Conservation (phyloP, 176 grass and related monocot species). For the Lolium perenne region DNA sequence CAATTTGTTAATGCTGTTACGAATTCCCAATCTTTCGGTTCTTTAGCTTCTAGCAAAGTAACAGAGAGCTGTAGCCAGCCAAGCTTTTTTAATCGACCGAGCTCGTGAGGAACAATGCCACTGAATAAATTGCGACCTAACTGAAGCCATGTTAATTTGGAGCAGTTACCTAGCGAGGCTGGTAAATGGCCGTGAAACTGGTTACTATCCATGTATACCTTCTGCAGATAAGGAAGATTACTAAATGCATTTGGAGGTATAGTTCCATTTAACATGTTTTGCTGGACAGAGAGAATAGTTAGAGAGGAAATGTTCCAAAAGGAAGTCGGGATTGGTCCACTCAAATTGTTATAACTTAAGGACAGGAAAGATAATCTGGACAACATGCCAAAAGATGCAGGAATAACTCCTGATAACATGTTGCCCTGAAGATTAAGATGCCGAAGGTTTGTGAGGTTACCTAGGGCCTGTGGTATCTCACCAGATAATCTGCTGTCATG, state of each 20-base stretch:
- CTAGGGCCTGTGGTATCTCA: not conserved
- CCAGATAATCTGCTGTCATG: not conserved
- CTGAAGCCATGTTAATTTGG: not conserved
- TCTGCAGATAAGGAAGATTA: not conserved
- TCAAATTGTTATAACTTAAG: not conserved
- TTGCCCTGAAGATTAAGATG: not conserved
- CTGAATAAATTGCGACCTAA: conserved; percentile 21
- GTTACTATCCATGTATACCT: not conserved
- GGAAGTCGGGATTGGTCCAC: not conserved
- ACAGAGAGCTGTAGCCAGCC: not conserved
- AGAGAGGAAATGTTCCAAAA: not conserved
- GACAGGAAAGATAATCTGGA: not conserved
- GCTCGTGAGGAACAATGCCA: conserved; percentile 6
- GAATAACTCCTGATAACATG: not conserved
- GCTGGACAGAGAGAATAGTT: not conserved
- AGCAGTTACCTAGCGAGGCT: conserved; percentile 35
- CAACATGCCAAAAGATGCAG: not conserved
- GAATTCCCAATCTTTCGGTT: conserved; percentile 38
- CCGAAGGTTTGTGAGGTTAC: not conserved
- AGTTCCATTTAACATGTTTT: conserved; percentile 24
- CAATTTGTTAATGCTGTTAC: conserved; percentile 1
- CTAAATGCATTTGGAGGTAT: conserved; percentile 12
- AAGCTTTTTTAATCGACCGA: conserved; percentile 19
- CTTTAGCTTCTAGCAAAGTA: conserved; percentile 29
- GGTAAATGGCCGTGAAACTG: conserved; percentile 42